Evolutionary conservation across 192 early-diverging fungal species (phyloP).

Genomic region (Dissophora globulifera): DNA sequence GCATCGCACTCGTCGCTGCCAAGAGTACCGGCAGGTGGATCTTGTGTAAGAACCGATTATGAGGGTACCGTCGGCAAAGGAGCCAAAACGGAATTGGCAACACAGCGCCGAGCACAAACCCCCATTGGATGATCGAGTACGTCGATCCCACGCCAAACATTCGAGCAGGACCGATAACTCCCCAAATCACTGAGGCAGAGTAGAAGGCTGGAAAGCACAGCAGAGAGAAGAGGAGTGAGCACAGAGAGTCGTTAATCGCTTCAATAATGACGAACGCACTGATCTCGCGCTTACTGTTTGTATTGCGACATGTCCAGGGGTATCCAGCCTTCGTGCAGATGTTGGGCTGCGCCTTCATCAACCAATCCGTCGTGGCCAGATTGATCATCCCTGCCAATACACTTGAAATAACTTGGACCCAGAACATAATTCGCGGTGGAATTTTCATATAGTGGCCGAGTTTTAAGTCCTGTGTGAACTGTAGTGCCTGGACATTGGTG

Average conservation of each 20-base stretch:
- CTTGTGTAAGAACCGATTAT: conserved; percentile 34
- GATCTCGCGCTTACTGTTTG: too few species aligned
- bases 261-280: too few species aligned
- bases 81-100: conserved; percentile 63
- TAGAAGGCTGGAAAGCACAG: conserved; percentile 67
- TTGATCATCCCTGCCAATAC: conserved; percentile 59
- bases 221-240: neutral
- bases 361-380: conserved; percentile 39
- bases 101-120: conserved; percentile 59
- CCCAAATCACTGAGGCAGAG: conserved; percentile 78
- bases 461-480: conserved; percentile 65
- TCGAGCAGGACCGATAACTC: conserved; percentile 71
- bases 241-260: too few species aligned
- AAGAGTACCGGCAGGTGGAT: conserved; percentile 65
- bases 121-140: conserved; percentile 58
- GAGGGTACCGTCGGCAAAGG: conserved; percentile 61
- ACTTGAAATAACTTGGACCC: conserved; percentile 54
- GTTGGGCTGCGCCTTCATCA: conserved; percentile 36
- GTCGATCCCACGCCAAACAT: conserved; percentile 54
- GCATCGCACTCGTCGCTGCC: conserved; percentile 43
- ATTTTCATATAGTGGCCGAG: conserved; percentile 74
- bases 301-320: conserved; percentile 53
- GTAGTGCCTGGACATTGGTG: conserved; percentile 59
- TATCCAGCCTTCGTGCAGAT: conserved; percentile 44
- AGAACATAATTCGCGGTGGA: conserved; percentile 66